Percentiles rank a stretch among this genome's conserved stretches.
phyloP scores from a whole-genome alignment of 2,329 filamentous ascomycete species.

The Arthroderma sp. region DNA sequence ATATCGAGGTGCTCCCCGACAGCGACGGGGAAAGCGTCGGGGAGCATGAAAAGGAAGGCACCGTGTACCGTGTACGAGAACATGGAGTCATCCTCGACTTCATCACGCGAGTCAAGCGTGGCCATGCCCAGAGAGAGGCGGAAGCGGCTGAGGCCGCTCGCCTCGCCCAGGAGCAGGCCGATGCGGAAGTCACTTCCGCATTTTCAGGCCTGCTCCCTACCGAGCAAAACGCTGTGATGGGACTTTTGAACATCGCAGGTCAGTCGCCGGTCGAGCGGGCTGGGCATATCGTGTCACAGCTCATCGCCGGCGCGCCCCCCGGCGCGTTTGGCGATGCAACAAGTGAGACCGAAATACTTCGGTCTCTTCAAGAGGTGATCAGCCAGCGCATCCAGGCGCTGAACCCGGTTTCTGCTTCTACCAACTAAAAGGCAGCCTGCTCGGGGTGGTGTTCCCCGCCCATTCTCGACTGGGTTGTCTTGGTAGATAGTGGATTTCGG shows the following conservation, averaged over 20 bases:
- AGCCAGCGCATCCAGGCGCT: slow-evolving; percentile 18
- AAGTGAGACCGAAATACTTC: slow-evolving; percentile 20
- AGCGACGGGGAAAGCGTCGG: slow-evolving; percentile 44
- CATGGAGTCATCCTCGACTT: slow-evolving; percentile 59
- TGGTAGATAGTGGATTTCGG: no score
- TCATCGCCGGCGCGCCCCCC: slow-evolving; percentile 18
- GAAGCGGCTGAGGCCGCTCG: background rate
- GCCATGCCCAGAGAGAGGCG: slow-evolving; percentile 2
- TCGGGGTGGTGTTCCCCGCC: no score
- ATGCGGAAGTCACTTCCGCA: slow-evolving; percentile 12
- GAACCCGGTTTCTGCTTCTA: slow-evolving; percentile 7
- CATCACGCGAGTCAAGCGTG: slow-evolving; percentile 45
- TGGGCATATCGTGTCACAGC: slow-evolving; percentile 19
- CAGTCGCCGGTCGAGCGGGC: slow-evolving; percentile 13
- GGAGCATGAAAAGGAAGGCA: slow-evolving; percentile 49
- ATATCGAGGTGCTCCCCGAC: slow-evolving; percentile 49
- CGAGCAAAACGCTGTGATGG: slow-evolving; percentile 21
- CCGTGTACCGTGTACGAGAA: slow-evolving; percentile 50
- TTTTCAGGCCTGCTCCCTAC: slow-evolving; percentile 16
- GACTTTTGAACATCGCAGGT: slow-evolving; percentile 20
- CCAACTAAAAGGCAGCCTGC: slow-evolving; percentile 3
- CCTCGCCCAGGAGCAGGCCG: slow-evolving; percentile 2
- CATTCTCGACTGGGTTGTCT: no score
- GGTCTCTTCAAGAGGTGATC: slow-evolving; percentile 19
- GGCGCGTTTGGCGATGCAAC: slow-evolving; percentile 15